Conservation (phyloP, 306 rosid genomes). For the Medicago ruthenica region DNA sequence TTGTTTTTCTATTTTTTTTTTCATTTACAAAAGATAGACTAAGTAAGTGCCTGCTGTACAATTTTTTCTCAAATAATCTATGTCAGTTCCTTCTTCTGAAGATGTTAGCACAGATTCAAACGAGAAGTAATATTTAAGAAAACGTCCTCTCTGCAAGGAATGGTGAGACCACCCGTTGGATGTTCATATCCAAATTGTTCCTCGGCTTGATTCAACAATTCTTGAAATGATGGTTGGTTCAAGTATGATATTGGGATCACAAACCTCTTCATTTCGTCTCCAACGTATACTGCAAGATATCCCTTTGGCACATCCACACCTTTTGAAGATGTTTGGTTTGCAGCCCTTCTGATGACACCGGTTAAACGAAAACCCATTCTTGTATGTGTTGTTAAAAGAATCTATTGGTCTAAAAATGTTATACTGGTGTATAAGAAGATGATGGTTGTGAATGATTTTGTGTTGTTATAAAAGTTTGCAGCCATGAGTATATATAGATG, state of each 20-base stretch:
- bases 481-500: too few relatives aligned
- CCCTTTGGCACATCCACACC: slow-evolving; percentile 50
- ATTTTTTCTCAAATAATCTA: slow-evolving; percentile 22
- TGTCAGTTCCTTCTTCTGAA: not conserved
- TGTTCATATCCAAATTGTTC: slow-evolving; percentile 60
- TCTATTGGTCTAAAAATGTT: not conserved
- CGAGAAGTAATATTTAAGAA: slow-evolving; percentile 39
- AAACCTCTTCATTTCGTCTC: slow-evolving; percentile 50
- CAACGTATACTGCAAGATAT: slow-evolving; percentile 50
- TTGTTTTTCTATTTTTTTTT: not conserved
- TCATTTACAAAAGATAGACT: not conserved
- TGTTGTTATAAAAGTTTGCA: too few relatives aligned
- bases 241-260: slow-evolving; percentile 53
- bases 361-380: slow-evolving; percentile 50
- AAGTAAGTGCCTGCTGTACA: not conserved
- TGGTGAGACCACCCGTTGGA: slow-evolving; percentile 59
- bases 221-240: slow-evolving; percentile 55
- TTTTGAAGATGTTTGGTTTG: slow-evolving; percentile 36
- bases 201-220: slow-evolving; percentile 41
- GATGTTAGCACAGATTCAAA: not conserved
- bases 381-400: slow-evolving; percentile 9
- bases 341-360: slow-evolving; percentile 8
- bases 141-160: slow-evolving; percentile 47
- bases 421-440: not conserved
- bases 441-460: too few relatives aligned